Base-by-base conservation (phyloP, 2,329 filamentous ascomycete genomes). In the Diaporthe citri region DNA sequence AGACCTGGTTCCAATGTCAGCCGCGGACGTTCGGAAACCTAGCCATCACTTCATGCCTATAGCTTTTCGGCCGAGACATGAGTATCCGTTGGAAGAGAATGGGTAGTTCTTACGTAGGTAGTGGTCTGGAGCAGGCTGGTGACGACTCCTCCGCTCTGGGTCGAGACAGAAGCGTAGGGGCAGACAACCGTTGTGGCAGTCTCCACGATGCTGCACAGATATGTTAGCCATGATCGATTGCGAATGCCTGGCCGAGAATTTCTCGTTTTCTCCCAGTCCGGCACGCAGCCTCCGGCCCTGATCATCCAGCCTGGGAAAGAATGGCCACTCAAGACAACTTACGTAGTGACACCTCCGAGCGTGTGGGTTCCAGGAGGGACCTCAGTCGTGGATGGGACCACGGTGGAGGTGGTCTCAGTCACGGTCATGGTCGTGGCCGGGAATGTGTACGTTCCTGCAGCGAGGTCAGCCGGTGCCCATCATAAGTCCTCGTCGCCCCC, bases 341-440 rank as follows among this genome's bases (percentile, higher is more conserved):
- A 76, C 74, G 93, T 95, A 77, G 92, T 94, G 75, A 94, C 90
- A 86, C 93, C 93, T 79, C 93, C 93, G 77, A 92, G 85, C 78
- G 92, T 94, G 88, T 94, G 88, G 56, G 88, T 90, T 81, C 93
- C 93, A 75, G 88, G 78, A 73, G 92, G 86, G 67, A 94, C 87
- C 69, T 87, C 84, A 78, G 93, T 93, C 75, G 90, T 88, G 77
- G 90, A 87, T 71, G 90, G 89, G 79, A 84, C 92, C 83, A 90
- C 91, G 77, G 94, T 92, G 52, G 92, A 94, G 79, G 91, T 93
- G 76, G 90, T 89, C 83, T 91, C 87, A 77, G 88, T 91, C 78
- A 95, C 85, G 76, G 90, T 92, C 78, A 94, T 81, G 77, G 93
- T 96, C 79, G 89, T 93, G 75, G 93, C 92, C 79, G 92, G 91